Evolutionary conservation across 202 grass and related monocot genomes (phyloP).

Genomic region (Alloteropsis angusta): DNA sequence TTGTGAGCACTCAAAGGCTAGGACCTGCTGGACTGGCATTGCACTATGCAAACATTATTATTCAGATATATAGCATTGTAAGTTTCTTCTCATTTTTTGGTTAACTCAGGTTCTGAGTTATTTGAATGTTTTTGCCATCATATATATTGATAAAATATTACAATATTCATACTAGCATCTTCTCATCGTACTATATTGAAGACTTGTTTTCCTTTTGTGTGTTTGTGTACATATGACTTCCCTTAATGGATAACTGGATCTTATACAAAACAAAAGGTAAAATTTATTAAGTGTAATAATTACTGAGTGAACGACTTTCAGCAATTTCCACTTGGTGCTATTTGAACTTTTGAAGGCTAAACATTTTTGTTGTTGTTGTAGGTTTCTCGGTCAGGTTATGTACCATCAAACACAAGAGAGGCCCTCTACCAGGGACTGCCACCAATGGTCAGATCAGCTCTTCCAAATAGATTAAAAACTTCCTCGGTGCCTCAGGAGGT

Average conservation of each 20-base stretch:
- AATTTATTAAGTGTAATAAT: not conserved
- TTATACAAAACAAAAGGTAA: not conserved
- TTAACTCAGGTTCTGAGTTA: not conserved
- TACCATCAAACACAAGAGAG: constrained; percentile 65
- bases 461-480: constrained; percentile 51
- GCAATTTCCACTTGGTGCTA: not conserved
- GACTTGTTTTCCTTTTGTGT: not conserved
- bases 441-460: constrained; percentile 40
- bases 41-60: constrained; percentile 82
- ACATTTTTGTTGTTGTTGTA: not conserved
- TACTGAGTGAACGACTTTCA: not conserved
- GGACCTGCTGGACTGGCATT: constrained; percentile 58
- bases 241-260: not conserved
- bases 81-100: constrained; percentile 26
- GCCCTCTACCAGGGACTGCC: constrained; percentile 72
- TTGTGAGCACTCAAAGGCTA: constrained; percentile 41
- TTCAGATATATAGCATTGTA: constrained; percentile 71
- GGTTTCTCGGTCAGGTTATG: constrained; percentile 58
- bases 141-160: not conserved
- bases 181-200: not conserved
- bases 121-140: constrained; percentile 5
- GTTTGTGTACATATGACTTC: not conserved
- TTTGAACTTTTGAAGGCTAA: not conserved
- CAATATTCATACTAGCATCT: not conserved
- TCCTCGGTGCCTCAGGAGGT: constrained; percentile 57